phyloP scores from a whole-genome alignment of 1,139 yeast genomes.

The Suhomyces terraborum region DNA sequence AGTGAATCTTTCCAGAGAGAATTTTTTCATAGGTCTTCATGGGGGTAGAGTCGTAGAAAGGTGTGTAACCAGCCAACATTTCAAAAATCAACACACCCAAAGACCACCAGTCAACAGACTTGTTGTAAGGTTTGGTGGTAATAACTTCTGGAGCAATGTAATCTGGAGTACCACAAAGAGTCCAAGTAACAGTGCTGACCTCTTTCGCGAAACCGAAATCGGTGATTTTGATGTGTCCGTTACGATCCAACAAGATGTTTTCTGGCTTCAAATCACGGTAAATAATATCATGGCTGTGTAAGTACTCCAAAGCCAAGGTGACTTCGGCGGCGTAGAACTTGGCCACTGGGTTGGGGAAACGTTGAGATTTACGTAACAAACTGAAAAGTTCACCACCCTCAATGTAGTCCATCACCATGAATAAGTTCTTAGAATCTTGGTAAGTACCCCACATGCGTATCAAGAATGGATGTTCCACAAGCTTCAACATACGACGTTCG shows the following conservation, averaged over 20 bases:
- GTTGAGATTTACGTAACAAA: slow-evolving; percentile 56
- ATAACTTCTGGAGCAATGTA: slow-evolving; percentile 66
- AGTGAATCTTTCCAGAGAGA: slow-evolving; percentile 52
- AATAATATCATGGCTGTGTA: slow-evolving; percentile 58
- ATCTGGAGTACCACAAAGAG: slow-evolving; percentile 66
- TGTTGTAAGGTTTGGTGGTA: slow-evolving; percentile 61
- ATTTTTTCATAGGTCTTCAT: slow-evolving; percentile 65
- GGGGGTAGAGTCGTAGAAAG: slow-evolving; percentile 62
- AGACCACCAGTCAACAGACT: slow-evolving; percentile 68
- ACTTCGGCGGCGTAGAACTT: slow-evolving; percentile 67
- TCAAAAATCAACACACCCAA: slow-evolving; percentile 61
- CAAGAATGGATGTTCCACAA: slow-evolving; percentile 60
- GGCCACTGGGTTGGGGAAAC: slow-evolving; percentile 64
- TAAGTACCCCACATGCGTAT: slow-evolving; percentile 69
- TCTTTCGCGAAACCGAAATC: slow-evolving; percentile 67
- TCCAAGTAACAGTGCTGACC: slow-evolving; percentile 59
- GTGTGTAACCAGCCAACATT: slow-evolving; percentile 65
- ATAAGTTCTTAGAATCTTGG: slow-evolving; percentile 56
- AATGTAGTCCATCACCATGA: slow-evolving; percentile 65
- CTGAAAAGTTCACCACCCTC: slow-evolving; percentile 66
- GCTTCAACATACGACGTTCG: slow-evolving; percentile 57
- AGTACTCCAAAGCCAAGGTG: slow-evolving; percentile 56
- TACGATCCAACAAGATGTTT: slow-evolving; percentile 56
- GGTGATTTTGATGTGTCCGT: slow-evolving; percentile 61
- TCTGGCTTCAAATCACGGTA: slow-evolving; percentile 65